Percentiles rank a stretch among this genome's conserved stretches.
Conservation (phyloP, 345 rosid genomes). For the Firmiana major region DNA sequence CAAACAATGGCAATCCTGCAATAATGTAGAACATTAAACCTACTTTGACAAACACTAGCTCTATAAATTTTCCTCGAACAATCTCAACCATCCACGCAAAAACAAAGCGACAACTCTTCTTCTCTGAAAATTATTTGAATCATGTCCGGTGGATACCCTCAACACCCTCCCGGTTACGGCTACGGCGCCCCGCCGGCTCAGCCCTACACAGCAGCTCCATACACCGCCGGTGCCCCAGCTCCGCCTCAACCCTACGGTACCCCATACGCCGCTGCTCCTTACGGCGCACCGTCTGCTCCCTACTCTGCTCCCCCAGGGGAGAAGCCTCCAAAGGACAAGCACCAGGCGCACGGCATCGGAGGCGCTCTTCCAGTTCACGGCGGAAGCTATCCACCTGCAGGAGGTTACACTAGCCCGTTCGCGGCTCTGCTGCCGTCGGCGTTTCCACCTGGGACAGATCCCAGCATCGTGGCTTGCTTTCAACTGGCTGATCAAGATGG, state of each 20-base stretch:
- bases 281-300: conserved; percentile 37
- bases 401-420: conserved; percentile 58
- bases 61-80: background rate
- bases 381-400: conserved; percentile 37
- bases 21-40: background rate
- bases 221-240: conserved; percentile 39
- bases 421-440: conserved; percentile 66
- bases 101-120: background rate
- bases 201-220: conserved; percentile 27
- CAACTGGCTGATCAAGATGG: conserved; percentile 83
- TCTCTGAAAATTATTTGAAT: background rate
- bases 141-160: conserved; percentile 52
- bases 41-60: background rate
- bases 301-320: conserved; percentile 36
- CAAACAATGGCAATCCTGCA: background rate
- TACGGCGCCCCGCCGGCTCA: conserved; percentile 47
- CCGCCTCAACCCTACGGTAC: conserved; percentile 35
- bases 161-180: conserved; percentile 47
- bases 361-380: conserved; percentile 23
- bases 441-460: conserved; percentile 91
- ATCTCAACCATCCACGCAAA: background rate
- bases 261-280: conserved; percentile 16
- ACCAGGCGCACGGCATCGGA: conserved; percentile 25
- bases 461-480: conserved; percentile 69
- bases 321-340: conserved; percentile 73